Conservation (phyloP, 805 yeast genomes). For the Kodamaea kakaduensis region DNA sequence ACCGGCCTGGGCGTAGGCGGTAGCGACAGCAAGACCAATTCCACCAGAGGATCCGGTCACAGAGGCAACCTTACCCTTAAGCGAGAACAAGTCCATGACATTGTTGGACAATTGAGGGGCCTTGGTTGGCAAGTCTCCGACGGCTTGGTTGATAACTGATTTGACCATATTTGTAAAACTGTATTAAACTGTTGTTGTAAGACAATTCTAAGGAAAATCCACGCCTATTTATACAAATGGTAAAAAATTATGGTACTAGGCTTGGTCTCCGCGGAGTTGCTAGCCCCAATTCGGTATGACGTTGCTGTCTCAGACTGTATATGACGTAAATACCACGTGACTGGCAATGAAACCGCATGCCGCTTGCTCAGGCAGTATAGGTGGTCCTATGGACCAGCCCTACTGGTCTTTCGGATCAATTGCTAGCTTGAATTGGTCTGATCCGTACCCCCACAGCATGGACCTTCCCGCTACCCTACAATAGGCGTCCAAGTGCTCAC, state of each 20-base stretch:
- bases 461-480: no score
- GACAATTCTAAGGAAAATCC: background rate
- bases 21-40: slow-evolving; percentile 78
- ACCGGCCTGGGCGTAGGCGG: slow-evolving; percentile 82
- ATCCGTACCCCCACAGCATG: no score
- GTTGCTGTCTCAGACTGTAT: slow-evolving; percentile 2
- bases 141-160: slow-evolving; percentile 4
- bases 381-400: no score
- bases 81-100: slow-evolving; percentile 66
- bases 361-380: no score
- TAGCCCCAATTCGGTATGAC: no score
- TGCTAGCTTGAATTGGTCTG: no score
- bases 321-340: slow-evolving; percentile 2
- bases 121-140: slow-evolving; percentile 37
- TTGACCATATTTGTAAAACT: slow-evolving; percentile 5
- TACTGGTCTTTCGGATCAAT: no score
- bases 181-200: background rate
- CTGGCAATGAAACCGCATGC: no score
- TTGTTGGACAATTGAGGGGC: slow-evolving; percentile 48
- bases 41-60: slow-evolving; percentile 86
- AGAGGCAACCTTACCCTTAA: slow-evolving; percentile 78
- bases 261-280: no score
- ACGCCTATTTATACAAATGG: slow-evolving; percentile 3
- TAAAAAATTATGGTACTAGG: no score
- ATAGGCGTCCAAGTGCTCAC: no score